Evolutionary conservation across 2,329 filamentous ascomycete genomes (phyloP), one percentile per base, ranked within the genome.

Genomic region (Trichoderma polysporum): DNA sequence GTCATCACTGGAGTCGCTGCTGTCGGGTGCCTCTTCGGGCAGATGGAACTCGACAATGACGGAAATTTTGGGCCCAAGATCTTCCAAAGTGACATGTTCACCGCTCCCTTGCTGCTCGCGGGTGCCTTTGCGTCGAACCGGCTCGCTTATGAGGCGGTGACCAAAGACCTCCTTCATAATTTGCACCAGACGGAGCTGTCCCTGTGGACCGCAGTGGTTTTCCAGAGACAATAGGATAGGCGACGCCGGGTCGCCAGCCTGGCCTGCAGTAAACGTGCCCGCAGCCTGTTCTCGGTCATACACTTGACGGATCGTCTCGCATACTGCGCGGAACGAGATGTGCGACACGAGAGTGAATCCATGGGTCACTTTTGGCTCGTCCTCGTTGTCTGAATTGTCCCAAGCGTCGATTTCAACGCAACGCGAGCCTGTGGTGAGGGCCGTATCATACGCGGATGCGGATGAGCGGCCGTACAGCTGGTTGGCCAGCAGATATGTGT

Each of bases 321-420:
- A 91, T 0, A 91, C 88, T 3, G 80, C 70, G 35, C 89, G 86
- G 73, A 91, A 90, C 0, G 85, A 80, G 27, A 91, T 86, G 71
- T 90, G 79, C 9, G 88, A 90, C 4, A 90, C 88, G 2, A 91
- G 79, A 0, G 89, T 91, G 74, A 87, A 91, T 1, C 89, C 89
- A 73, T 91, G 89, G 0, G 89, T 91, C 61, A 91, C 88, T 73
- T 90, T 91, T 4, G 88, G 89, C 74, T 91, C 89, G 10, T 87
- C 82, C 45, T 77, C 78, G 71, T 90, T 76, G 9, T 87, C 84
- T 41, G 84, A 80, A 56, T 89, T 82, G 71, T 91, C 88, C 90
- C 89, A 92, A 1, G 87, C 90, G 73, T 91, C 89, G 63, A 91
- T 91, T 77, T 92, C 90, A 41, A 92, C 88, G 71, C 90, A 92